Conservation (phyloP, 192 early-diverging fungal genomes). For the Radiomyces spectabilis region DNA sequence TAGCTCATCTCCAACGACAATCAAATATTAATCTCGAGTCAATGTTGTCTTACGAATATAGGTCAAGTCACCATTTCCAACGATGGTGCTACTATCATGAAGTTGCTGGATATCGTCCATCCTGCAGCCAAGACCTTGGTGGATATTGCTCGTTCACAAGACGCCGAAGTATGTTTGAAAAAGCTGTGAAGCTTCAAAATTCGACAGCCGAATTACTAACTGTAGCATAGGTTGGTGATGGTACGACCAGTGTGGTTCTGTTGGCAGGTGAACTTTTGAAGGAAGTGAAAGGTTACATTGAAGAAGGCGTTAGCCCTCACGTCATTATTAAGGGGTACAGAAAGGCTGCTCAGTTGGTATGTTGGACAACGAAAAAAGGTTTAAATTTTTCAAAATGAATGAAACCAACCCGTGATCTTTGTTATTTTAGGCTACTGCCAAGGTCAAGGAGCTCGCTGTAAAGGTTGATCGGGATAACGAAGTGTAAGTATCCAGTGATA, state of each 20-base stretch:
- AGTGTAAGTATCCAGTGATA: constrained; percentile 36
- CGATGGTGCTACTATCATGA: constrained; percentile 98
- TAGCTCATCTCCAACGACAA: no score
- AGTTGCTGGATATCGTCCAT: constrained; percentile 95
- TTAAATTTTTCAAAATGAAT: neutral
- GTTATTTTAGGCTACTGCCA: constrained; percentile 63
- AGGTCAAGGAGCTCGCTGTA: constrained; percentile 89
- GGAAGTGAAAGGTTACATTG: constrained; percentile 87
- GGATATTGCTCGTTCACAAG: constrained; percentile 96
- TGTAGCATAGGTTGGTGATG: constrained; percentile 77
- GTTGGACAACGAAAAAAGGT: neutral
- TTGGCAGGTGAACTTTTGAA: constrained; percentile 96
- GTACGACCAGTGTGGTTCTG: constrained; percentile 95
- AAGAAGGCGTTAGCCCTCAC: constrained; percentile 93
- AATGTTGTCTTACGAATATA: no score
- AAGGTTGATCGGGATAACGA: constrained; percentile 75
- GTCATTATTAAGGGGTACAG: constrained; percentile 94
- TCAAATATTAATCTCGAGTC: no score
- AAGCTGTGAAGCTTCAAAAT: no score
- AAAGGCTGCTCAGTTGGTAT: constrained; percentile 77
- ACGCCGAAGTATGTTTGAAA: constrained; percentile 82
- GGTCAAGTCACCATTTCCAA: constrained; percentile 94
- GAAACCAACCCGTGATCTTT: neutral
- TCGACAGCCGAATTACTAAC: no score
- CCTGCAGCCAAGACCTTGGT: constrained; percentile 97